Base-by-base conservation (phyloP, 2,329 filamentous ascomycete genomes). In the Fusarium verrucosum region DNA sequence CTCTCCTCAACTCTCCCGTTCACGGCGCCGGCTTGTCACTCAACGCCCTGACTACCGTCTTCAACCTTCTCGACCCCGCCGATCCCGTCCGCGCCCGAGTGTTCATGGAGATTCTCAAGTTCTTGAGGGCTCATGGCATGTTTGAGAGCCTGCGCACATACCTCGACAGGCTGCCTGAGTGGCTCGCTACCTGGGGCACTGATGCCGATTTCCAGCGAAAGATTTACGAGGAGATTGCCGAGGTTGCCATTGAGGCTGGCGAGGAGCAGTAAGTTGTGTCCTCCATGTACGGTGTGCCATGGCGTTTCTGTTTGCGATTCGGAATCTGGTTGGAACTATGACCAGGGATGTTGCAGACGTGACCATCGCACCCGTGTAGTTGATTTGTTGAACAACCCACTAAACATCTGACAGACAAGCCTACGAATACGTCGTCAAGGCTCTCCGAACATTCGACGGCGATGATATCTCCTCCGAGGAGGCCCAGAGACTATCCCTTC, bases 1-100 rank as follows among this genome's bases (percentile, higher is more conserved):
- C 95, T 66, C 88, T 98, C 75, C 87, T 89, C 62, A 92, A 91
- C 62, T 96, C 94, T 46, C 91, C 93, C 50, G 83, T 89, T 70
- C 94, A 97, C 81, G 92, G 94, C 71, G 85, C 90, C 64, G 90
- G 91, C 45, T 87, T 99, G 68, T 92, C 93, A 66, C 89, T 98
- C 71, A 93, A 92, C 69, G 91, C 95, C 71, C 87, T 99, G 70
- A 93, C 92, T 75, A 97, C 94, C 72, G 88, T 99, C 75, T 99
- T 98, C 89, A 99, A 99, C 85, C 90, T 96, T 68, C 86, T 98
- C 70, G 81, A 89, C 70, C 81, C 89, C 62, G 83, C 89, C 73
- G 90, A 93, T 75, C 89, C 92, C 52, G 86, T 92, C 75, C 89
- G 95, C 62, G 97, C 90, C 80, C 91, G 97, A 76, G 92, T 99